These are phyloP conservation scores for Colletotrichum agaves DNA, from an alignment of 2,329 filamentous ascomycete genomes.

Conservation along the genomic window DNA sequence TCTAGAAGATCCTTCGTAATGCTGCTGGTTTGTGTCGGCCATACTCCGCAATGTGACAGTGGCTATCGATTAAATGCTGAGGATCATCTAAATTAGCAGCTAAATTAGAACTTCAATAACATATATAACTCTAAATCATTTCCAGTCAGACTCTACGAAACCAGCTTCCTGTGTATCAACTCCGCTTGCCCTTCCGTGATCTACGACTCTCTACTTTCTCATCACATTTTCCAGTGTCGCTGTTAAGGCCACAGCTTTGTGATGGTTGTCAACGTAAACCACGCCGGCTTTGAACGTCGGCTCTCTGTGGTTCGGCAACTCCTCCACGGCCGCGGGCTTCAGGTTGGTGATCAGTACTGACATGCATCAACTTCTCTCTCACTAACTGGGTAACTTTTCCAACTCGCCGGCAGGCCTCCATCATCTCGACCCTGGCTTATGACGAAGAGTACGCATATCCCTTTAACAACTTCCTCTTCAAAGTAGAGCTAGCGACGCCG, in stretches of 20 bases:
- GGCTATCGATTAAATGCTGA: background rate
- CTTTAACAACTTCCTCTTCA: conserved; percentile 44
- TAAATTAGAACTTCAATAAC: background rate
- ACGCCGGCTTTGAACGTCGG: conserved; percentile 35
- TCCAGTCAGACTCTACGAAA: background rate
- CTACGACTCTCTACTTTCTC: background rate
- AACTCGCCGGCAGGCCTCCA: background rate
- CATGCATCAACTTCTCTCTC: conserved; percentile 1
- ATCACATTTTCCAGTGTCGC: background rate
- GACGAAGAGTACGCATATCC: conserved; percentile 37
- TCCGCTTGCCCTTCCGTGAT: background rate
- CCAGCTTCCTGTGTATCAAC: background rate
- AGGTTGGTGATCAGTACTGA: conserved; percentile 21
- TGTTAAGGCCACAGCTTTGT: background rate
- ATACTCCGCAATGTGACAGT: background rate
- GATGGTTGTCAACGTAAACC: conserved; percentile 26
- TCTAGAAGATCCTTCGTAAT: background rate
- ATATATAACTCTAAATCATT: background rate
- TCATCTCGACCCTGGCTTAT: conserved; percentile 39
- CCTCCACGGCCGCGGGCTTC: conserved; percentile 29
- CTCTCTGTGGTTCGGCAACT: conserved; percentile 33
- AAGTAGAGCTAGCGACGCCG: conserved; percentile 38
- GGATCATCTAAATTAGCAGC: background rate
- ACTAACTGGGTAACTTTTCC: conserved; percentile 2
- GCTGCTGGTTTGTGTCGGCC: background rate